phyloP scores from a whole-genome alignment of 192 early-diverging fungal species.

The Umbelopsis isabellina region DNA sequence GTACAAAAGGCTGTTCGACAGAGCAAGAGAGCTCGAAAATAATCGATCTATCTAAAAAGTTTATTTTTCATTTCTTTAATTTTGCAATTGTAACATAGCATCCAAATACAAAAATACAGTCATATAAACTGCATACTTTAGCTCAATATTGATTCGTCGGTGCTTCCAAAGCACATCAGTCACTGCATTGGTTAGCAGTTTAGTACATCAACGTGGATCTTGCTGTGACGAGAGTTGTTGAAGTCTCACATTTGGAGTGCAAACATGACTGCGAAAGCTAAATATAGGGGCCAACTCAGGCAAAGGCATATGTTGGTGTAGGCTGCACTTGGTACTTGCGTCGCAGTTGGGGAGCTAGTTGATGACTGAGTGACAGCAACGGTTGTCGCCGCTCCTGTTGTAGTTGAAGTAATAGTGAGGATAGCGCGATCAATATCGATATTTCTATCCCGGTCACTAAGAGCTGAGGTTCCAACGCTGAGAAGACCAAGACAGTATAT shows the following conservation, averaged over 20 bases:
- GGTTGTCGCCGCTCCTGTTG: not conserved
- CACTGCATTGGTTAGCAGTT: no score
- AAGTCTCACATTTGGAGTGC: no score
- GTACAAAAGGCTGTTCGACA: slow-evolving; percentile 50
- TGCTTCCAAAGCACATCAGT: no score
- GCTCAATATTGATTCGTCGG: no score
- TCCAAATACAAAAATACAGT: slow-evolving; percentile 10
- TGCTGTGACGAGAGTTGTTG: no score
- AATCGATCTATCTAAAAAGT: slow-evolving; percentile 4
- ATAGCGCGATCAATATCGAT: not conserved
- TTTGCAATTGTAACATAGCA: slow-evolving; percentile 21
- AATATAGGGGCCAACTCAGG: no score
- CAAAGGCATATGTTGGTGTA: no score
- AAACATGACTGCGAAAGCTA: no score
- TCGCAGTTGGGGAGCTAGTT: no score
- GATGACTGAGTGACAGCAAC: not conserved
- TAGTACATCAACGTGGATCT: no score
- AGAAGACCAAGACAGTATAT: not conserved
- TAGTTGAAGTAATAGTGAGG: slow-evolving; percentile 6
- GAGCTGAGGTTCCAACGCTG: not conserved
- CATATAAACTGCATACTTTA: no score
- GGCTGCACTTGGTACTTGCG: no score
- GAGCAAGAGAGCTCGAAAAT: slow-evolving; percentile 10
- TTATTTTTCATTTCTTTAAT: slow-evolving; percentile 4
- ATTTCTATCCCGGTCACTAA: not conserved